A percentile compares a stretch with the other conserved stretches of the same genome.
phyloP scores from a whole-genome alignment of 176 grass and related monocot genomes.

The Hsuehochloa calcarea region DNA sequence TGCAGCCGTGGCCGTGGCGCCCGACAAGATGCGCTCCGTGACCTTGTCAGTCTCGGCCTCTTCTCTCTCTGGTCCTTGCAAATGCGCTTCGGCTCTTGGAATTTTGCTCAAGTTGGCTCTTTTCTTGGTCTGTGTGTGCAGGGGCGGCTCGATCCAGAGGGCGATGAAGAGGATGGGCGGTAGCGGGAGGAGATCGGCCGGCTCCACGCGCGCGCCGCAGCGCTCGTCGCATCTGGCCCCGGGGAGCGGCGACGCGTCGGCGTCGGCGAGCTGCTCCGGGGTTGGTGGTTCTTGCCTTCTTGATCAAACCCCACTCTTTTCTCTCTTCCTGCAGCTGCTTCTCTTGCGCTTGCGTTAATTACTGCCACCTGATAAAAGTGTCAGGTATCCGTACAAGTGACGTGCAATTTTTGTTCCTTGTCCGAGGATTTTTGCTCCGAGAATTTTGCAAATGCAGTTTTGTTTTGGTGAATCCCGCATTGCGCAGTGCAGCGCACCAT shows the following conservation, averaged over 20 bases:
- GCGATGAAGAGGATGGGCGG: constrained; percentile 60
- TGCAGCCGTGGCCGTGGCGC: constrained; percentile 53
- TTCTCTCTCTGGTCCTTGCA: neutral
- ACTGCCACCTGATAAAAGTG: neutral
- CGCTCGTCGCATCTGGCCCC: neutral
- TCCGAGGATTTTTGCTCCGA: neutral
- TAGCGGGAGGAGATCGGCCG: constrained; percentile 23
- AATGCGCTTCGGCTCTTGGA: neutral
- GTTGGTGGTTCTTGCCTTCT: constrained; percentile 31
- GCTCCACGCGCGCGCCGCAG: neutral
- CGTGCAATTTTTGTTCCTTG: neutral
- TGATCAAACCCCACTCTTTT: neutral
- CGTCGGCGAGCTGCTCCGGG: constrained; percentile 58
- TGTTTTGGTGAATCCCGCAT: neutral
- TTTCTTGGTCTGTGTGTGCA: constrained; percentile 36
- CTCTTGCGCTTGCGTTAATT: neutral
- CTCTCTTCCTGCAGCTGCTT: constrained; percentile 9
- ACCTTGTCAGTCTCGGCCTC: constrained; percentile 38
- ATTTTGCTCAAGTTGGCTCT: constrained; percentile 12
- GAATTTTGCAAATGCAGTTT: neutral
- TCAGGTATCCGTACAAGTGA: neutral
- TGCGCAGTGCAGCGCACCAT: neutral
- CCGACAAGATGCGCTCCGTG: constrained; percentile 64
- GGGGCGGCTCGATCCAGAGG: constrained; percentile 71
- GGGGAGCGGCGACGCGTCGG: constrained; percentile 28